Base-by-base conservation (phyloP, 176 grass and related monocot species). In the Canna indica region DNA sequence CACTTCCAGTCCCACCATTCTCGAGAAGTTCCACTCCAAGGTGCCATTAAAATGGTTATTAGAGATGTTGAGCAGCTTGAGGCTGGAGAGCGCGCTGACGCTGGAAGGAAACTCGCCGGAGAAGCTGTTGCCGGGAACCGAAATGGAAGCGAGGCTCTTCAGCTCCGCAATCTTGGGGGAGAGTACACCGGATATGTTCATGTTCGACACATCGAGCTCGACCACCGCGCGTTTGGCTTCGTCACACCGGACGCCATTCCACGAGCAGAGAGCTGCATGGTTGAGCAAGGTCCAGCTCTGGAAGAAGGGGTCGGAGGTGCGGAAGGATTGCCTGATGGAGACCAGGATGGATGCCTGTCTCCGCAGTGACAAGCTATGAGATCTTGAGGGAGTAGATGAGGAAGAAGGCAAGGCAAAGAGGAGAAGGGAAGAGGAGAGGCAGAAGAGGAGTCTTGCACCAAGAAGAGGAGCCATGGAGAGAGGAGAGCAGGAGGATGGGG, bases 41-140 rank as follows among this genome's bases (percentile, higher is more conserved):
- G 83, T 84, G 47, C 85, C 82, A 56, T 96, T 96, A 81, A 96
- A 85, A 70, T 84, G 73, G 72, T 96, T 96, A 36, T 96, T 91
- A 33, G 91, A 96, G 54, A 96, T 85, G 83, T 96, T 96, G 66
- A 96, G 88, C 9, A 72, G 73, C 59, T 71, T 78, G 67, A 95
- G 85, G 42, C 59, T 68, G 18, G 81, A 66, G 8, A 88, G 76
- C n/a, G 16, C 11, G 22, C n/a, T 14, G 36, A 69, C n/a, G 3
- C 36, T 16, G 6, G 60, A 63, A 66, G 85, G 83, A 36, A 95
- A 82, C 29, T 58, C 76, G 9, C 91, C 88, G 12, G 91, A 88
- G 30, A 96, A 76, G 39, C 47, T 36, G 50, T 72, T 91, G 81
- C 66, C 88, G 83, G 45, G 71, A 50, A 56, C 82, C 34, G 91